A percentile compares a stretch with the other conserved stretches of the same genome.
phyloP scores from a whole-genome alignment of 2,329 filamentous ascomycete genomes.

The Dactylella cylindrospora region DNA sequence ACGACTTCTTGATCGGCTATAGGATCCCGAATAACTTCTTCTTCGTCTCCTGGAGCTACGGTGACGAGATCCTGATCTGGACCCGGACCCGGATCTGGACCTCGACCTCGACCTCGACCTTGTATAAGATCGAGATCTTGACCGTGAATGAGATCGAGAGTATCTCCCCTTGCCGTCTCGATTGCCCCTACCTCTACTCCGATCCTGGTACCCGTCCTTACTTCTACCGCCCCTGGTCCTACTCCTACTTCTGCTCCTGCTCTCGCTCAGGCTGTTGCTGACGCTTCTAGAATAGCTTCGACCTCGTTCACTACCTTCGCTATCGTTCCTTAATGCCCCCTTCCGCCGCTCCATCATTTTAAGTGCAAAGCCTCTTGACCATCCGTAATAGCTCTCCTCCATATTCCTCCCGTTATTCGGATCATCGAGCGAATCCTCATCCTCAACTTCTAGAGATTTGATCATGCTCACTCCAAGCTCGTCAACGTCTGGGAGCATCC shows the following conservation, averaged over 20 bases:
- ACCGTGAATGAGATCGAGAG: slow-evolving; percentile 10
- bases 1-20: slow-evolving; percentile 30
- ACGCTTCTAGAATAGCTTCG: slow-evolving; percentile 49
- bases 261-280: slow-evolving; percentile 44
- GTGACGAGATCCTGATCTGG: slow-evolving; percentile 26
- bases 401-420: slow-evolving; percentile 64
- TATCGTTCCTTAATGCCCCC: slow-evolving; percentile 47
- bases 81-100: slow-evolving; percentile 9
- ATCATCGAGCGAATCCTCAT: slow-evolving; percentile 50
- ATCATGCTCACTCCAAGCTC: slow-evolving; percentile 65
- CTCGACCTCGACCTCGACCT: slow-evolving; percentile 42
- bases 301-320: slow-evolving; percentile 47
- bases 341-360: slow-evolving; percentile 68
- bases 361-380: slow-evolving; percentile 77
- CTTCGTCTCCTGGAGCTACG: slow-evolving; percentile 31
- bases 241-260: slow-evolving; percentile 51
- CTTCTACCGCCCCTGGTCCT: slow-evolving; percentile 40
- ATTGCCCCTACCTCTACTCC: slow-evolving; percentile 12
- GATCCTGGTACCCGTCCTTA: slow-evolving; percentile 4
- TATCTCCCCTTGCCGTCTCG: slow-evolving; percentile 23
- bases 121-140: slow-evolving; percentile 26
- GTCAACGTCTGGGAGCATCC: slow-evolving; percentile 65
- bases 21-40: slow-evolving; percentile 39
- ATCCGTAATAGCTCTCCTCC: slow-evolving; percentile 81
- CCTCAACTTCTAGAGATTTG: slow-evolving; percentile 53